Base-by-base conservation (phyloP, 305 asterid species). In the Salvia sclarea region DNA sequence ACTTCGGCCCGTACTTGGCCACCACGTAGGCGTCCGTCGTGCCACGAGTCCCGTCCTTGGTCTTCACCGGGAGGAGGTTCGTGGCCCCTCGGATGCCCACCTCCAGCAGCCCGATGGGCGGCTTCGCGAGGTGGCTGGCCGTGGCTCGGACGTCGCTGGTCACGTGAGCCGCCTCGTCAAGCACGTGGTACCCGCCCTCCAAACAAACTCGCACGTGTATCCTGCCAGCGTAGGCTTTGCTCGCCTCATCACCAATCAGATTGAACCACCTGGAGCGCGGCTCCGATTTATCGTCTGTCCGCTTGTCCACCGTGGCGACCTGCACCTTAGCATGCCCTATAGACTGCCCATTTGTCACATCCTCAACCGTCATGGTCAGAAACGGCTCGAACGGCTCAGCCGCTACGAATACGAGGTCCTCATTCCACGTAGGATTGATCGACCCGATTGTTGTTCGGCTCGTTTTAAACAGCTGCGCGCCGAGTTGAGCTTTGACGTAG, bases 341-440 rank as follows among this genome's bases (percentile, higher is more conserved):
- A 0, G 89, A 40, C 2, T 62, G 70, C 71, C 89, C 86, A 63
- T 80, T 88, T 3, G 84, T 69, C 22, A 68, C 84, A 45, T 92
- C 96, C 69, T 89, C 98, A 8, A 92, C 96, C 0, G 95, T 88
- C 20, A 92, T 73, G 13, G 78, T 73, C 76, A 92, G 16, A 80
- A 83, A 86, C 57, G 96, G 96, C 83, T 92, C 98, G 41, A 92
- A 92, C 73, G 98, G 98, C 87, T 92, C 98, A 25, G 96, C 95
- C 4, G 96, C 97, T 1, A 92, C 96, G 68, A 92, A 92, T 6
- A 92, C 73, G 1, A 92, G 75, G 25, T 92, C 98, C 85, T 92
- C 98, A 18, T 89, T 88, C 98, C 98, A 92, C 74, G 87, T 84
- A 0, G 98, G 98, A 48, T 83, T 89, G 11, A 84, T 72, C 0